Base-by-base conservation (phyloP, 768 basidiomycete species). In the Lepiota brunneoincarnata region DNA sequence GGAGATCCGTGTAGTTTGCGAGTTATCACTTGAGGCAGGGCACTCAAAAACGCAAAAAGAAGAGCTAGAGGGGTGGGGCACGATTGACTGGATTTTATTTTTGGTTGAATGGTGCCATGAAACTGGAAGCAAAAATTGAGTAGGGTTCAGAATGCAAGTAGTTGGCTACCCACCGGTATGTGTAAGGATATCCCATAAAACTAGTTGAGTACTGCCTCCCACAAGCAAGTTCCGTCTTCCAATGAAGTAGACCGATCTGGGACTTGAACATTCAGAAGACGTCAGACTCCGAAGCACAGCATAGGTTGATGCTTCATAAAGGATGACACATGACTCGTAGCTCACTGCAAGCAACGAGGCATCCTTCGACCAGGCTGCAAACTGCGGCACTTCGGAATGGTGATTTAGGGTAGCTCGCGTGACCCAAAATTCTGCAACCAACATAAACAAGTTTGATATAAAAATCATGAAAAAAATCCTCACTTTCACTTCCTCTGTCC, bases 331-430 rank as follows among this genome's bases (percentile, higher is more conserved):
- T 14, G 78, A 64, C 0, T 83, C 84, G 49, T 89, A 78, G 11
- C 86, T 76, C 18, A 95, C 78, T 11, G 87, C 89, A 42, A 98
- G 72, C 28, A 99, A 75, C 4, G 94, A 94, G 7, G 83, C 87
- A 66, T 99, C 97, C 3, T 76, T 78, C 5, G 95, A 91, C 85
- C 93, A 97, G 1, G 84, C 78, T 0, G 80, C 73, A 58, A 84
- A 76, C 49, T 75, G 76, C 28, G 93, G 90, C 47, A 75, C 70
- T 63, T 84, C 80, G n/a, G 76, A 73, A 40, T 86, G 89, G 64
- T 89, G 89, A 38, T 68, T 72, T 60, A 91, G 78, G 1, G 84
- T 81, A 2, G 92, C 87, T 46, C 88, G 84, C 41, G 82, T 75
- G n/a, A 84, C 77, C 95, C 94, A 98, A 44, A 83, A 87, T 37